Base-by-base conservation (phyloP, 768 basidiomycete species). In the Glaciozyma antarctica region DNA sequence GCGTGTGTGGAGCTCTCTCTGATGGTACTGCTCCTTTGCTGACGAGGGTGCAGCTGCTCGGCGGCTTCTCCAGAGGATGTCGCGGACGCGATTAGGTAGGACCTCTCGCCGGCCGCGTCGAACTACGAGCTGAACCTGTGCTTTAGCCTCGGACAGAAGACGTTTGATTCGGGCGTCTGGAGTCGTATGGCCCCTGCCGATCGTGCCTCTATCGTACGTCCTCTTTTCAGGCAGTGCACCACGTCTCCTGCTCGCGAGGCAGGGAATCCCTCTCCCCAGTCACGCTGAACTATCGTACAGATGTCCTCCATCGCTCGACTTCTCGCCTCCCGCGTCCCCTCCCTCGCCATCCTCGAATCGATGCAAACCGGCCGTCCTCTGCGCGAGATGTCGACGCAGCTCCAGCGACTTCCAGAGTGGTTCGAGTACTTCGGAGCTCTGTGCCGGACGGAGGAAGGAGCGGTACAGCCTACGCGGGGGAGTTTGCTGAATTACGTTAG, bases 321-420 rank as follows among this genome's bases (percentile, higher is more conserved):
- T 9, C 60, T 69, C 38, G 10, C 58, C 5, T 59, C 55, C 1
- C 54, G 56, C 41, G 65, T 66, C 12, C 53, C 58, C 22, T 56
- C 60, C 24, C 60, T 69, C 28, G 68, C 68, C 1, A 52, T 63
- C 5, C 62, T 69, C 34, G 68, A 69, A 47, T 45, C 55, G 9
- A 22, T 58, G 43, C 63, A 67, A 17, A 71, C 60, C 16, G 72
- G 70, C 16, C 80, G 88, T 61, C 79, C 87, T n/a, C 85, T 89
- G 54, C 80, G 87, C 17, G 89, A 92, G 76, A 90, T 92, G 88
- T 82, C 79, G 24, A 83, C 84, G 0, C 90, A 92, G 76, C 79
- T 92, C 5, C 78, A 81, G 1, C 80, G 90, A 47, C 79, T 91
- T 44, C 88, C 88, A 8, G 88, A 91, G 76, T 92, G 90, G 90